These are phyloP conservation scores for Colletotrichum endophyticum DNA, from an alignment of 2,329 filamentous ascomycete genomes.

Conservation along the genomic window DNA sequence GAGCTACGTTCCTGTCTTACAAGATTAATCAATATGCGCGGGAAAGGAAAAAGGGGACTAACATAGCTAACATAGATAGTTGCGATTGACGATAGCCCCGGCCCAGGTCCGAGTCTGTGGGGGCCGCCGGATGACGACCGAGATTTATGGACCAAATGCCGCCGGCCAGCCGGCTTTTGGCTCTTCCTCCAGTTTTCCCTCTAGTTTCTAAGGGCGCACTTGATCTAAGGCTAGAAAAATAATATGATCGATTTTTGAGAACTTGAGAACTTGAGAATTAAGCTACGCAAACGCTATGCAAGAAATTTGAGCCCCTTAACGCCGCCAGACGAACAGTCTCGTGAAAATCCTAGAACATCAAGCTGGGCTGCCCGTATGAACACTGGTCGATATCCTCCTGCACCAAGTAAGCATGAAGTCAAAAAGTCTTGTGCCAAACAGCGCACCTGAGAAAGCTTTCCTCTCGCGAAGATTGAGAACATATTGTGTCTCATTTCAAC, in stretches of 20 bases:
- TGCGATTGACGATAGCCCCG: neutral
- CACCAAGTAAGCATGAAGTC: neutral
- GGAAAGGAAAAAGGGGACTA: no score
- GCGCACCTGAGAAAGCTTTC: neutral
- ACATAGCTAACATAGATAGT: no score
- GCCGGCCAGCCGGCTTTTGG: neutral
- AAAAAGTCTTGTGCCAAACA: neutral
- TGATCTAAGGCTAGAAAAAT: no score
- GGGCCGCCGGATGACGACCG: neutral
- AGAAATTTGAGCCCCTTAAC: neutral
- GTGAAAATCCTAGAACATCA: neutral
- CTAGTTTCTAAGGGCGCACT: neutral
- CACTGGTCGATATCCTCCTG: neutral
- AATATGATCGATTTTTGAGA: no score
- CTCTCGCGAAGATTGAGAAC: neutral
- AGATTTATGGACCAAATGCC: neutral
- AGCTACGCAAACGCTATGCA: neutral
- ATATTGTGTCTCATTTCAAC: neutral
- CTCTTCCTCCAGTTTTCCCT: neutral
- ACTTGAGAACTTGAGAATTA: neutral
- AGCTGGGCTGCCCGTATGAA: neutral
- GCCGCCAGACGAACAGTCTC: neutral
- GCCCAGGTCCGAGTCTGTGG: neutral
- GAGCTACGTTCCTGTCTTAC: neutral
- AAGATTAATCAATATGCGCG: no score